Base-by-base conservation (phyloP, 192 early-diverging fungal genomes). In the Backusella tuberculispora region DNA sequence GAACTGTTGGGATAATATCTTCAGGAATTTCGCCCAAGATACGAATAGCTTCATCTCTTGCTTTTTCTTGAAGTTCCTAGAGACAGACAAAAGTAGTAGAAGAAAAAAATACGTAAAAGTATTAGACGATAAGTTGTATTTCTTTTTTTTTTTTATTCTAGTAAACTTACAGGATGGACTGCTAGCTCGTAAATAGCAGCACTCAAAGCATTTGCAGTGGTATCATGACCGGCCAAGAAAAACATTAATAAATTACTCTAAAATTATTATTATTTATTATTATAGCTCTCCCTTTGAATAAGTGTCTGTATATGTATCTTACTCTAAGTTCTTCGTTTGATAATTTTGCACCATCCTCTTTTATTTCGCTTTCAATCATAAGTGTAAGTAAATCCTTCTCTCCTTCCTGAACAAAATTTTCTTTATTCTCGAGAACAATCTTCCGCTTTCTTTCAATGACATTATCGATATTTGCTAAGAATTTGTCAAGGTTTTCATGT, bases 171-270 rank as follows among this genome's bases (percentile, higher is more conserved):
- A n/a, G 42, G 46, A 66, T 88, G 74, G 38, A 65, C 70, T 14
- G 87, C 89, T 12, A 90, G 78, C 71, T 84, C 80, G 63, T 81
- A 82, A 34, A 88, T 74, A 43, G 83, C 38, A 65, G 77, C 76
- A 6, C 85, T 73, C 40, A 91, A 80, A 37, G 87, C 77, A 56
- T 83, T 85, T 40, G 88, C 86, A 4, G 86, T 89, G 34, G 85
- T 90, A 69, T 89, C 87, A 48, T 87, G 83, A 44, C 86, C 63
- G 15, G 63, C 34, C 14, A 65, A 37, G 63, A 37, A 65, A 65
- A 65, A 65, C 0, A 65, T 37, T 14, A 19, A 65, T 26, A 38
- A 37, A 34, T 76, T 76, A 14, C 60, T 48, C 75, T 76, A 42
- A 43, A 45, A 43, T 26, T 43, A 29, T 2, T 48, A 26, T 37